Evolutionary conservation across 1,284 basidiomycete species (phyloP), one percentile per base, ranked within the genome.

Genomic region (Hypsizygus ulmarius): DNA sequence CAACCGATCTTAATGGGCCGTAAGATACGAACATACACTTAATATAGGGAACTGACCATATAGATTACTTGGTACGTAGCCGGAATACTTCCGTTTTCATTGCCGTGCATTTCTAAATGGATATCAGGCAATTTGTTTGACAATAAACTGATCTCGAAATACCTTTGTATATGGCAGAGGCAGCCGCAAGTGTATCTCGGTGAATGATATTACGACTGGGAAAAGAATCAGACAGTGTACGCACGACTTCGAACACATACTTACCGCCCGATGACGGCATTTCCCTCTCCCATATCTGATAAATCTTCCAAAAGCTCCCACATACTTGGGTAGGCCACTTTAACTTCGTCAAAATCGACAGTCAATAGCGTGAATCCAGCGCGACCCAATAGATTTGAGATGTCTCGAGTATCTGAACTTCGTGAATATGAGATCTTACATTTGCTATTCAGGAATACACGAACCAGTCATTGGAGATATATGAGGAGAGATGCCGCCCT

Each of bases 61-160:
- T 91, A 97, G 52, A 99, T 93, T 44, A 98, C 74, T 63, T 96
- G 90, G 70, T 97, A 99, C 3, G 97, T 99, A 10, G 97, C 97
- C 3, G 95, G 92, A 19, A 99, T 77, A 2, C 78, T 79, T 2
- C 89, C 92, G 62, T 94, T 88, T 56, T 87, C 81, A 49, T 84
- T 78, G 3, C 90, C 92, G 63, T 97, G 89, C 46, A 99, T 61
- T 51, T 87, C 94, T 97, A 59, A 34, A 30, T 5, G n/a, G 14
- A 33, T 39, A 43, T 25, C 11, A 14, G 34, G 14, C 30, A 21
- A 33, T 14, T 19, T 9, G 39, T 35, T 49, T 28, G 30, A 4
- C 21, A 27, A 28, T 1, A 16, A 11, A 3, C 27, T 9, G 8
- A 39, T 11, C 8, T 18, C n/a, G 16, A 9, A 19, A 19, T 57